These are phyloP conservation scores for Pugionium cornutum DNA, from an alignment of 345 rosid species.

Conservation along the genomic window DNA sequence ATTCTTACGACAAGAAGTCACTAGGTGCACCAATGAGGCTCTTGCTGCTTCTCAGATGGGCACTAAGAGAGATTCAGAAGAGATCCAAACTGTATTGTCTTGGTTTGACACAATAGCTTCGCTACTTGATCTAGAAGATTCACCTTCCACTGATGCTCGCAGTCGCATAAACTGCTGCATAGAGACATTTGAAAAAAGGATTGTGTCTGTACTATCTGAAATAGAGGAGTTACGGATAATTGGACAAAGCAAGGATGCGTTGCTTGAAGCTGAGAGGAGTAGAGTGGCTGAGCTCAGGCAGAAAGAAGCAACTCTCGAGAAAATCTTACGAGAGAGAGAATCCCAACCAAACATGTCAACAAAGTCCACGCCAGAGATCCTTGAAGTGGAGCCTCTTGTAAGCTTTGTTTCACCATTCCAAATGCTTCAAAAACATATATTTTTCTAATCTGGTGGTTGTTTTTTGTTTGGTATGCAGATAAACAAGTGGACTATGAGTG, in stretches of 20 bases:
- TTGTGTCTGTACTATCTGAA: constrained; percentile 59
- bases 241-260: constrained; percentile 60
- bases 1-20: constrained; percentile 95
- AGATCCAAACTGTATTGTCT: constrained; percentile 53
- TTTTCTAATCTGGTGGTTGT: too few species aligned
- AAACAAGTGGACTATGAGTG: constrained; percentile 67
- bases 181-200: constrained; percentile 64
- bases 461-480: constrained; percentile 43
- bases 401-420: constrained; percentile 34
- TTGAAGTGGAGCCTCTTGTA: constrained; percentile 91
- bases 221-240: constrained; percentile 51
- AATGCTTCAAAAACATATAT: not conserved
- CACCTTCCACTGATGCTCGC: constrained; percentile 45
- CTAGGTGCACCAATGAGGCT: constrained; percentile 87
- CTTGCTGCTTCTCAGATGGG: constrained; percentile 70
- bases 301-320: constrained; percentile 65
- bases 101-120: constrained; percentile 65
- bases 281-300: constrained; percentile 66
- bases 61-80: constrained; percentile 56
- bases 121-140: constrained; percentile 46
- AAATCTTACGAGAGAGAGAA: constrained; percentile 66
- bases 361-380: constrained; percentile 57
- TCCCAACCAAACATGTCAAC: constrained; percentile 55
- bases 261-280: constrained; percentile 70
- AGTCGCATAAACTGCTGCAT: constrained; percentile 49